Evolutionary conservation across 2,329 filamentous ascomycete genomes (phyloP), one percentile per base, ranked within the genome.

Genomic region (Apiospora rasikravindrae): DNA sequence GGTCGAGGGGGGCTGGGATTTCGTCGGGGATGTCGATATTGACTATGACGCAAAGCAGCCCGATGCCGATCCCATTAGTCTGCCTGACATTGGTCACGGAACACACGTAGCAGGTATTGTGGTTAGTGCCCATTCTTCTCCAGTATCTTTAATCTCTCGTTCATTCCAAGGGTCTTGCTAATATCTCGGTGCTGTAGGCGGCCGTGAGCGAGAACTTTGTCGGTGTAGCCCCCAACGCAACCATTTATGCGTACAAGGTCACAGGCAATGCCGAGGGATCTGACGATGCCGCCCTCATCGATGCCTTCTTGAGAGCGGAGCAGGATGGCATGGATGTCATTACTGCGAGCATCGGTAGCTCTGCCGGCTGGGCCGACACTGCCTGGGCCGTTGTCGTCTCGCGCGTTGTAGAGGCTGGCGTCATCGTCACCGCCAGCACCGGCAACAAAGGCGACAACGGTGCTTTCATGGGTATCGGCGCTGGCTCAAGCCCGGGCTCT

Each of bases 221-320:
- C 33, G 84, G 83, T 45, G 83, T 81, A 33, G 81, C 82, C 6
- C 83, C 82, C 4, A 81, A 80, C 51, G 83, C 81, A 3, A 83
- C 77, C 16, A 74, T 86, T 0, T 82, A 81, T 26, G 78, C 80
- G 29, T 85, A 85, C 75, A 78, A 80, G 42, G 81, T 82, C 1
- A 82, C 83, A 70, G 79, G 79, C 37, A 83, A 82, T 71, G 61
- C 64, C 10, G 82, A 79, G 7, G 64, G 42, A 14, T 74, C 80
- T 1, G 74, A 77, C 4, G 81, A 79, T 29, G 84, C 86, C 69
- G 76, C 84, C 14, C 37, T 86, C 64, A 80, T 84, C 57, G 79
- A 78, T 2, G 84, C 83, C 6, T 81, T 81, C 51, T 80, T 81
- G 70, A 80, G 78, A 71, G 85, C 85, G 0, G 83, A 81, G 68